Evolutionary conservation across 768 basidiomycete species (phyloP).

Genomic region (Mycena galericulata): DNA sequence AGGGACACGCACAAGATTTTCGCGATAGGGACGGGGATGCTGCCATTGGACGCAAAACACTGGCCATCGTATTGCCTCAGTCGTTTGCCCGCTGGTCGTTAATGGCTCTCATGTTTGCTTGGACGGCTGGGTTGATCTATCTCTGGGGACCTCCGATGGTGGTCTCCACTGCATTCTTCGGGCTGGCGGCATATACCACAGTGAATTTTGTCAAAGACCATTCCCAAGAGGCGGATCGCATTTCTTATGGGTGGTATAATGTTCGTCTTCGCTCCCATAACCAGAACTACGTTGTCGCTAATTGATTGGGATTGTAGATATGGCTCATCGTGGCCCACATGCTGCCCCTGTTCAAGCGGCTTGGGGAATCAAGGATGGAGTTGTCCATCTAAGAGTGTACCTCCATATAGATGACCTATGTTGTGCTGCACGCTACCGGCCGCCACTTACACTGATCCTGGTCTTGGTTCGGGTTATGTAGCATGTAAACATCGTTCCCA

Average conservation of each 20-base stretch:
- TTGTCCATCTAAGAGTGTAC: too few relatives aligned
- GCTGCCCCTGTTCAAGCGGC: constrained; percentile 3
- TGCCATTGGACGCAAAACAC: constrained; percentile 33
- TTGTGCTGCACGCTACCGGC: too few relatives aligned
- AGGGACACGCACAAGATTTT: constrained; percentile 36
- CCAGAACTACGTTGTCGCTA: too few relatives aligned
- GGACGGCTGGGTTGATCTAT: constrained; percentile 21
- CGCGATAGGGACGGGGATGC: constrained; percentile 31
- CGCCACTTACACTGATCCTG: too few relatives aligned
- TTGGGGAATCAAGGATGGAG: background rate
- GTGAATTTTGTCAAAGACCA: constrained; percentile 23
- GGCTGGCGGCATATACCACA: constrained; percentile 15
- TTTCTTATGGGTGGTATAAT: constrained; percentile 35
- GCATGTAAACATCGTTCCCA: too few relatives aligned
- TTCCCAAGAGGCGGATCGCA: constrained; percentile 27
- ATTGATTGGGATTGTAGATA: background rate
- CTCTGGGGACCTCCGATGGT: constrained; percentile 30
- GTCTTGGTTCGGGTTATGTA: too few relatives aligned
- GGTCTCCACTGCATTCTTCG: constrained; percentile 13
- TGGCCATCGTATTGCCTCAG: constrained; percentile 31
- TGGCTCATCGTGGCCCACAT: constrained; percentile 1
- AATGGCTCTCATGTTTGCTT: constrained; percentile 15
- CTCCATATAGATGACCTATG: too few relatives aligned
- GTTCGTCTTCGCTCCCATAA: background rate
- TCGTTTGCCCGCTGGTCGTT: constrained; percentile 34